Conservation (phyloP, 805 yeast species). For the Saccharomyces jurei region DNA sequence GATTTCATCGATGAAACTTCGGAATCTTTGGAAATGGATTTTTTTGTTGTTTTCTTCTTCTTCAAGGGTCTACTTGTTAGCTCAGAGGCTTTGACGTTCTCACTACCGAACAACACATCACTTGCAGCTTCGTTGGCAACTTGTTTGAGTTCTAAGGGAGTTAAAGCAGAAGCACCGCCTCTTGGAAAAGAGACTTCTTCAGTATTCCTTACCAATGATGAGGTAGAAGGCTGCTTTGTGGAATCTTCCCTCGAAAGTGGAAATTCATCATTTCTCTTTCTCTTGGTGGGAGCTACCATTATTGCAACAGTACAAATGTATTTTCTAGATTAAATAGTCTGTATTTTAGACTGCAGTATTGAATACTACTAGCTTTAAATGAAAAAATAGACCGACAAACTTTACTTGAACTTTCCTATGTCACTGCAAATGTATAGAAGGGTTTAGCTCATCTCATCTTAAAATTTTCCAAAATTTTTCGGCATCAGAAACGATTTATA, state of each 20-base stretch:
- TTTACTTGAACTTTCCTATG: background rate
- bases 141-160: conserved; percentile 86
- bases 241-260: conserved; percentile 35
- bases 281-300: conserved; percentile 31
- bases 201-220: conserved; percentile 31
- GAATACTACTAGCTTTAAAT: background rate
- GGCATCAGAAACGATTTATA: background rate
- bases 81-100: conserved; percentile 6
- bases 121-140: conserved; percentile 86
- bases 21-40: conserved; percentile 15
- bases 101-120: conserved; percentile 65
- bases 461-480: background rate
- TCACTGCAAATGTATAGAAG: background rate
- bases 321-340: background rate
- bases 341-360: background rate
- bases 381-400: background rate
- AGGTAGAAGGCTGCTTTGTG: conserved; percentile 32
- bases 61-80: conserved; percentile 31
- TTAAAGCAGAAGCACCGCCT: conserved; percentile 83
- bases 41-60: conserved; percentile 34
- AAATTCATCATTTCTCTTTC: conserved; percentile 43
- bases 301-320: background rate
- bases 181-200: conserved; percentile 67
- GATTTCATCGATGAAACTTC: conserved; percentile 17
- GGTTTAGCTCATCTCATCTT: background rate